These are phyloP conservation scores for Plectosphaerella sp. DNA, from an alignment of 2,329 filamentous ascomycete species.

Conservation along the genomic window DNA sequence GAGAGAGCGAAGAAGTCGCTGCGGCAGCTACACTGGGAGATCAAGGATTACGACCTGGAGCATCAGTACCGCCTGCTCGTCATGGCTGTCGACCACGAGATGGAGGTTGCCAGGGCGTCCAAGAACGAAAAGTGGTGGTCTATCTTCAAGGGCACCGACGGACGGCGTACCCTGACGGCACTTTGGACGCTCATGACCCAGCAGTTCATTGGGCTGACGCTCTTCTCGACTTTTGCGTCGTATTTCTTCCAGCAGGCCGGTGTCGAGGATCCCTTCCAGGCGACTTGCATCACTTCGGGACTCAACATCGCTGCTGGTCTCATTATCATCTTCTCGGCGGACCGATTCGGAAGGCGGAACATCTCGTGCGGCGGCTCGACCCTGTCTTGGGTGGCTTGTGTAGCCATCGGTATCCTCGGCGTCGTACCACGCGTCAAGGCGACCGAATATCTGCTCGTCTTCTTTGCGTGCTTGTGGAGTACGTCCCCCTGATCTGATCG, in stretches of 20 bases:
- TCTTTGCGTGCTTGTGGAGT: constrained; percentile 18
- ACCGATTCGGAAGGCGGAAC: constrained; percentile 11
- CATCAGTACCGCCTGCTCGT: constrained; percentile 18
- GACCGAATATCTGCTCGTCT: constrained; percentile 12
- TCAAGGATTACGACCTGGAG: constrained; percentile 21
- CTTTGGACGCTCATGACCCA: constrained; percentile 18
- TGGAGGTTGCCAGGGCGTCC: constrained; percentile 5
- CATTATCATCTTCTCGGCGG: constrained; percentile 11
- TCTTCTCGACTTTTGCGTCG: constrained; percentile 15
- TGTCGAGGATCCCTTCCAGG: constrained; percentile 16
- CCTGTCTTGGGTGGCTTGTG: constrained; percentile 9
- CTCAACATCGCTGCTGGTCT: constrained; percentile 15
- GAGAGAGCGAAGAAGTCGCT: constrained; percentile 15
- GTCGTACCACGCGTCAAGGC: constrained; percentile 10
- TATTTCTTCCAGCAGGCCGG: constrained; percentile 31
- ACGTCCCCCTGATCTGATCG: constrained; percentile 3
- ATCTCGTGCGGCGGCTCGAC: constrained; percentile 12
- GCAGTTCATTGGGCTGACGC: constrained; percentile 16
- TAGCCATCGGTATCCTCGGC: constrained; percentile 14
- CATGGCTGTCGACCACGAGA: constrained; percentile 18
- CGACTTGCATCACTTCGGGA: constrained; percentile 15
- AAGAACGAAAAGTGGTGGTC: constrained; percentile 19
- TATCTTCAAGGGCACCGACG: constrained; percentile 23
- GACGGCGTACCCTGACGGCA: constrained; percentile 22
- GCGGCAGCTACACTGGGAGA: constrained; percentile 15